phyloP scores from a whole-genome alignment of 371 early-diverging fungal species.

The Syncephalastrum racemosum region DNA sequence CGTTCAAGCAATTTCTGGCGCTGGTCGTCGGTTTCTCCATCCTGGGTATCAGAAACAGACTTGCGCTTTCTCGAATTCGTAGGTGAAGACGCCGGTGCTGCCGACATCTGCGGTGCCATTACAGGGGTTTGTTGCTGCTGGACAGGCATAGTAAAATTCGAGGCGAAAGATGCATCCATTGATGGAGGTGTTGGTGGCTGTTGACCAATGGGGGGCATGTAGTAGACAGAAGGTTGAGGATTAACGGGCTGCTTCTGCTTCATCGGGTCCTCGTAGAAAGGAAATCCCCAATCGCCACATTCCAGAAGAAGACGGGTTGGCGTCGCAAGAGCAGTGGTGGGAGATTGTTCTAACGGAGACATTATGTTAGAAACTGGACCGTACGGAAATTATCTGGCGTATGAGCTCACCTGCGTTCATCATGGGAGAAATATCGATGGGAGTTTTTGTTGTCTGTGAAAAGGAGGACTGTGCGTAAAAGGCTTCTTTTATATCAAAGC shows the following conservation, averaged over 20 bases:
- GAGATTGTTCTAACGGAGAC: slow-evolving; percentile 11
- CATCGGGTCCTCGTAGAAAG: slow-evolving; percentile 3
- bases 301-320: slow-evolving; percentile 13
- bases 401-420: slow-evolving; percentile 11
- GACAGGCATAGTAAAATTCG: too few species aligned
- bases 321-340: slow-evolving; percentile 11
- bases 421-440: background rate
- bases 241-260: too few species aligned
- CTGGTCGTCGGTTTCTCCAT: slow-evolving; percentile 7
- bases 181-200: too few species aligned
- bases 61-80: too few species aligned
- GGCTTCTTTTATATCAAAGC: slow-evolving; percentile 1
- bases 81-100: too few species aligned
- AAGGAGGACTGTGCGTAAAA: background rate
- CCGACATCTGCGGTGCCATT: too few species aligned
- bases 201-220: too few species aligned
- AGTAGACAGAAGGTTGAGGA: too few species aligned
- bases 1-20: slow-evolving; percentile 57
- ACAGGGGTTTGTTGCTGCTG: too few species aligned
- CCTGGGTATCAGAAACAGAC: too few species aligned
- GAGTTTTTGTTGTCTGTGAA: too few species aligned
- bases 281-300: slow-evolving; percentile 5
- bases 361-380: slow-evolving; percentile 2
- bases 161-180: too few species aligned
- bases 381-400: background rate